Evolutionary conservation across 73 alveolate genomes (phyloP), one percentile per base, ranked within the genome.

Genomic region (Paramecium biaurelia): DNA sequence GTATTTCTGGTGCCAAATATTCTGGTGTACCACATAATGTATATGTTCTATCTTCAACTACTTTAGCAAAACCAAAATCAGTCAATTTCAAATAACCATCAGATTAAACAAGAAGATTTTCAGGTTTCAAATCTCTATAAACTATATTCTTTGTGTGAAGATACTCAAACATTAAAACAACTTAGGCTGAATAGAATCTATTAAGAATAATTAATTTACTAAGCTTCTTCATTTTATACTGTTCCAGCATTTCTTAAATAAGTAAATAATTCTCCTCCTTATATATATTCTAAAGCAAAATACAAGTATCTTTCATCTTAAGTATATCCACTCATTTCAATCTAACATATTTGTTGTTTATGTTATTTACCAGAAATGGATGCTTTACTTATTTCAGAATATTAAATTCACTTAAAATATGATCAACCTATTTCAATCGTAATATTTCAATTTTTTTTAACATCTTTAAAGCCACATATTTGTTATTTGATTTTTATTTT

Each of bases 1-100:
- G 85, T 20, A 98, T 97, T 95, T 98, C 99, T 1, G 99, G 99
- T 15, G 99, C 99, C 28, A 98, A 90, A 92, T 98, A 98, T 92
- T 98, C 99, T 0, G 99, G 99, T 4, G 99, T 97, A 6, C 99
- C 99, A 89, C 99, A 98, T 8, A 98, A 97, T 20, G 99, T 99
- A 95, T 98, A 99, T 86, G 99, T 99, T 53, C 99, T 96, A 20
- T 98, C 97, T 92, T 96, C 99, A 88, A 98, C 98, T 43, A 94
- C 92, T 96, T 98, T 99, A 38, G 99, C 99, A 72, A 98, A 98
- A 67, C 99, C 99, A 93, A 99, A 99, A 92, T 99, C 99, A 24
- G 99, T 99, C 67, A 98, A 95, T 93, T 96, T 98, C 84, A 98
- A 87, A 93, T 97, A 99, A 41, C 99, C 99, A 56, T 98, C 99